Percentiles rank a stretch among this genome's conserved stretches.
Conservation (phyloP, 768 basidiomycete species). For the Boletus edulis region DNA sequence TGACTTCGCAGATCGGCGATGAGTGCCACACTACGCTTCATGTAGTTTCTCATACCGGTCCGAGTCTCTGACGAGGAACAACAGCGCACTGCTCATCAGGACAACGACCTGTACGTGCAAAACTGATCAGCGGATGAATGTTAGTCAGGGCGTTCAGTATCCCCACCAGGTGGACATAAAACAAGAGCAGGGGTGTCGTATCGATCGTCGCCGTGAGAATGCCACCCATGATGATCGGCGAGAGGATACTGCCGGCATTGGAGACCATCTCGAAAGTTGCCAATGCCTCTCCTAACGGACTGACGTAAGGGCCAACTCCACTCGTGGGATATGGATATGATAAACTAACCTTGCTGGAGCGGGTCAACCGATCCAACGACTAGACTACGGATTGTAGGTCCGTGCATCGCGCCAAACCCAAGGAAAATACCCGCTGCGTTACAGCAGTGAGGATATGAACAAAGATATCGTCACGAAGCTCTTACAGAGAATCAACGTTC, state of each 20-base stretch:
- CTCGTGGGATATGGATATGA: too few relatives aligned
- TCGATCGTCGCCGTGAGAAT: slow-evolving; percentile 25
- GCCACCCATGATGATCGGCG: slow-evolving; percentile 31
- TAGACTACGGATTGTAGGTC: slow-evolving; percentile 23
- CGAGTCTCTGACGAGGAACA: slow-evolving; percentile 25
- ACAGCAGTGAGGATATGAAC: neutral
- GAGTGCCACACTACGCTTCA: slow-evolving; percentile 1
- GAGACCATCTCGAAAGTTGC: slow-evolving; percentile 29
- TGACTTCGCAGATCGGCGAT: neutral
- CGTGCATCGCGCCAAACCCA: slow-evolving; percentile 16
- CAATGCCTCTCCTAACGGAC: slow-evolving; percentile 24
- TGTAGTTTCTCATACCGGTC: slow-evolving; percentile 15
- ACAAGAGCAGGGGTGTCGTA: slow-evolving; percentile 19
- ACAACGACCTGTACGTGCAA: slow-evolving; percentile 10
- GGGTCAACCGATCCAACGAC: slow-evolving; percentile 26
- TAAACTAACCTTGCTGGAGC: slow-evolving; percentile 23
- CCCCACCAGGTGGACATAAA: slow-evolving; percentile 25
- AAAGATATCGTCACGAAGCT: neutral
- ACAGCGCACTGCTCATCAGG: slow-evolving; percentile 9
- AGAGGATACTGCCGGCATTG: slow-evolving; percentile 18
- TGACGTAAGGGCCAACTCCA: neutral
- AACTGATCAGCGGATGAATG: neutral
- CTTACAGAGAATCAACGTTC: slow-evolving; percentile 17
- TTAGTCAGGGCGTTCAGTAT: neutral
- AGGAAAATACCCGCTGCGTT: slow-evolving; percentile 13